Evolutionary conservation across 2,329 filamentous ascomycete genomes (phyloP).

Genomic region (Colletotrichum chrysophilum): DNA sequence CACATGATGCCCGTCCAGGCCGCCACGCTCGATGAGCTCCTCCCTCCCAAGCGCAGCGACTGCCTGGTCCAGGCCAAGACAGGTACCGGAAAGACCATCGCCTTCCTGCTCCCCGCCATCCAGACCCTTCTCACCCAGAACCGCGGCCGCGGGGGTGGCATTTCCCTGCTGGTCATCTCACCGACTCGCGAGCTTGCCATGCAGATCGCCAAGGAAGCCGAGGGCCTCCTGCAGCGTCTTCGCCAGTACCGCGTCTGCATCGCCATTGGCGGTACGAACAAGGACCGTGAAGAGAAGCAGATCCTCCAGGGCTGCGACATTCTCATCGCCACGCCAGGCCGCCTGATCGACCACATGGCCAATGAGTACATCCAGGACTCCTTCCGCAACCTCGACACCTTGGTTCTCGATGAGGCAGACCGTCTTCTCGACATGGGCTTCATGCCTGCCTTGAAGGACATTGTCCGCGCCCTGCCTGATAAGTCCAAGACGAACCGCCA

Average conservation of each 20-base stretch:
- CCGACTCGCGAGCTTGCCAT: constrained; percentile 74
- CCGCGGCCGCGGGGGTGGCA: constrained; percentile 37
- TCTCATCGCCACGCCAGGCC: constrained; percentile 80
- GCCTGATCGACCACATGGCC: constrained; percentile 78
- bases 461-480: constrained; percentile 72
- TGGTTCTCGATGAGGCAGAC: constrained; percentile 86
- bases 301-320: constrained; percentile 78
- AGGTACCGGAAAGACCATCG: constrained; percentile 85
- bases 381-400: constrained; percentile 72
- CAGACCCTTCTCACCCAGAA: constrained; percentile 70
- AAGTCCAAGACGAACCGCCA: constrained; percentile 64
- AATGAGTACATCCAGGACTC: constrained; percentile 73
- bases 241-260: constrained; percentile 78
- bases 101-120: constrained; percentile 83
- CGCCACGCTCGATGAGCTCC: constrained; percentile 52
- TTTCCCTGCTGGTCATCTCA: constrained; percentile 70
- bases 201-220: constrained; percentile 75
- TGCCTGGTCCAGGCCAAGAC: constrained; percentile 84
- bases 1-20: constrained; percentile 63
- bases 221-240: constrained; percentile 72
- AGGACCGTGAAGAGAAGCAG: constrained; percentile 72
- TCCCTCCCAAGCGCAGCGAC: constrained; percentile 50
- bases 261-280: constrained; percentile 82
- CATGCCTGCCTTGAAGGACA: constrained; percentile 77
- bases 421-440: constrained; percentile 86